Percentiles rank a stretch among this genome's conserved stretches.
Conservation (phyloP, 2,329 filamentous ascomycete species). For the Neopestalotiopsis clavispora region DNA sequence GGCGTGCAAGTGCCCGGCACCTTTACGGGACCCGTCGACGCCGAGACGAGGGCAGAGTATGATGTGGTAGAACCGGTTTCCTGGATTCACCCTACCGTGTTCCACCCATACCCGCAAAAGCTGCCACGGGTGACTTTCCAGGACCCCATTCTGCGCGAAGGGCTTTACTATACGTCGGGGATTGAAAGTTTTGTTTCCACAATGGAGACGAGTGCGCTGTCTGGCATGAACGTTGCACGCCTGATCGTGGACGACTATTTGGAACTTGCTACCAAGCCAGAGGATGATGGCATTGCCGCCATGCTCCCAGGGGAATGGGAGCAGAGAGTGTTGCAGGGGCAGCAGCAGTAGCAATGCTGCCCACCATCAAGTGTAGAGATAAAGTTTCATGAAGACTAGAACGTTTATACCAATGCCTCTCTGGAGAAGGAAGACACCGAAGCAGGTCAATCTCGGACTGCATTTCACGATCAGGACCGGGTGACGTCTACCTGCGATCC, state of each 20-base stretch:
- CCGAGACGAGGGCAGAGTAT: slow-evolving; percentile 28
- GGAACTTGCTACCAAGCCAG: background rate
- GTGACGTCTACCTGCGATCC: no score
- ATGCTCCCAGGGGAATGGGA: background rate
- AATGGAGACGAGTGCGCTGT: slow-evolving; percentile 94
- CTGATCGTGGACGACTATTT: slow-evolving; percentile 67
- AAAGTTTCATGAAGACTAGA: no score
- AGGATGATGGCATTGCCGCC: background rate
- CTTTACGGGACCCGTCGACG: slow-evolving; percentile 31
- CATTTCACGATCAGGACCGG: no score
- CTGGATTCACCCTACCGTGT: slow-evolving; percentile 79
- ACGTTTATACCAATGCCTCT: no score
- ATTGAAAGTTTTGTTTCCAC: slow-evolving; percentile 96
- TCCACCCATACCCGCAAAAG: slow-evolving; percentile 85
- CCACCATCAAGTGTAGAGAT: background rate
- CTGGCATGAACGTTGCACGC: slow-evolving; percentile 84
- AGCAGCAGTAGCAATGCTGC: background rate
- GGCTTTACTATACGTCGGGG: slow-evolving; percentile 73
- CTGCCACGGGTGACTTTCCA: slow-evolving; percentile 89
- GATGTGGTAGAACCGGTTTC: slow-evolving; percentile 58
- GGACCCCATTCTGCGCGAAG: slow-evolving; percentile 70
- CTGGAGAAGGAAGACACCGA: no score
- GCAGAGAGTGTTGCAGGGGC: slow-evolving; percentile 5
- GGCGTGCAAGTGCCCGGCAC: slow-evolving; percentile 51
- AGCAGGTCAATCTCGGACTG: no score